Percentiles rank a stretch among this genome's conserved stretches.
phyloP scores from a whole-genome alignment of 192 early-diverging fungal species.

The Mortierella antarctica region DNA sequence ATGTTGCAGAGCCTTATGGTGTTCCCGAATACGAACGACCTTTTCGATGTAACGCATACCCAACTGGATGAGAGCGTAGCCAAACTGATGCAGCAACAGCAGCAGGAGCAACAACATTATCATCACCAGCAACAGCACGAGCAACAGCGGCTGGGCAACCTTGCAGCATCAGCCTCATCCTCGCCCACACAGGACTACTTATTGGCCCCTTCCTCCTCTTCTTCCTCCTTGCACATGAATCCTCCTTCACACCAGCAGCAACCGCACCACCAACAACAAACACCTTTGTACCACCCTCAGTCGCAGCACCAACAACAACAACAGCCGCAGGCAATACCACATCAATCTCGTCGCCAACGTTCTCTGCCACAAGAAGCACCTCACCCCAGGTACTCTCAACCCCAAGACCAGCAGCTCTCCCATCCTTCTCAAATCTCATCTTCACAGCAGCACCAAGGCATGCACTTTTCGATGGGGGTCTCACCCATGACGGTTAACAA shows the following conservation, averaged over 20 bases:
- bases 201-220: constrained; percentile 57
- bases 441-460: constrained; percentile 23
- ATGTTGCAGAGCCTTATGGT: constrained; percentile 35
- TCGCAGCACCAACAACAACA: constrained; percentile 12
- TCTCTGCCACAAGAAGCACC: background rate
- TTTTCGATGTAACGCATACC: constrained; percentile 36
- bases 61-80: constrained; percentile 31
- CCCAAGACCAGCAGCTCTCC: background rate
- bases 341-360: background rate
- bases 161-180: constrained; percentile 25
- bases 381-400: background rate
- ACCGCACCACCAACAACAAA: background rate
- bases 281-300: background rate
- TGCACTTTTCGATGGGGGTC: constrained; percentile 29
- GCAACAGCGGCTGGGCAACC: background rate
- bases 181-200: constrained; percentile 42
- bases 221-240: constrained; percentile 21
- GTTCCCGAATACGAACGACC: constrained; percentile 36
- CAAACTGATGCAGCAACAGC: constrained; percentile 27
- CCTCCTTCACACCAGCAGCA: constrained; percentile 8
- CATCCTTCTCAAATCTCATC: background rate
- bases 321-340: background rate
- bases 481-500: constrained; percentile 34
- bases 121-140: constrained; percentile 3
- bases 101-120: constrained; percentile 26